Evolutionary conservation across 1,139 yeast genomes (phyloP), one percentile per base, ranked within the genome.

Genomic region (Kurtzmaniella natalensis): DNA sequence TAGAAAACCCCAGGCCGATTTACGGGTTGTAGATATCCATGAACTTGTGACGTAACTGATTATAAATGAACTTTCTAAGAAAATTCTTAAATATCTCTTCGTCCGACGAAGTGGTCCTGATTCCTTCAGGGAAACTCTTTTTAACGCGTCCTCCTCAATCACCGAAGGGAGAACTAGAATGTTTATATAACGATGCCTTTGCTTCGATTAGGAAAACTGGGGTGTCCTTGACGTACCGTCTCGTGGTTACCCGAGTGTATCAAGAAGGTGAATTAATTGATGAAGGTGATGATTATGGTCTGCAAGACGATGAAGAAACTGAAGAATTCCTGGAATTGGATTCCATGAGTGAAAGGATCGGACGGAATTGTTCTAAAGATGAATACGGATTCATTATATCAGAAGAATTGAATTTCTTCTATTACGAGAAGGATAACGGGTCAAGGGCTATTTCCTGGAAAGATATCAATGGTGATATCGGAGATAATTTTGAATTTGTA

Each of bases 111-210:
- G 61, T 86, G 30, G 78, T 80, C 10, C 70, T 75, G 50, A 71
- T 92, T 33, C 87, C 95, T 2, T 73, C 82, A 1, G 98, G 97
- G 6, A 82, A 80, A 56, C 69, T 92, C 35, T 84, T 71, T 50
- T 66, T 89, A 32, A 71, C 84, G 18, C 67, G 97, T 32, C 70
- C 84, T 4, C 85, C 86, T 7, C 71, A 70, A 11, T 83, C 95
- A 6, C 96, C 95, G 10, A 86, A 86, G 53, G 92, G 95, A 3
- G 88, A 80, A 19, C 67, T 80, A 28, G 96, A 92, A 56, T 88
- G 96, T 54, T 69, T 92, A 28, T 81, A 76, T 34, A 82, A 78
- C 42, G 95, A 87, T 47, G 92, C 95, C 1, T 78, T 77, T 34
- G 79, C 89, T 13, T 64, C 79, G 2, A 78, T 92, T 34, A 70